Conservation (phyloP, 1,284 basidiomycete species). For the Cutaneotrichosporon sp. region DNA sequence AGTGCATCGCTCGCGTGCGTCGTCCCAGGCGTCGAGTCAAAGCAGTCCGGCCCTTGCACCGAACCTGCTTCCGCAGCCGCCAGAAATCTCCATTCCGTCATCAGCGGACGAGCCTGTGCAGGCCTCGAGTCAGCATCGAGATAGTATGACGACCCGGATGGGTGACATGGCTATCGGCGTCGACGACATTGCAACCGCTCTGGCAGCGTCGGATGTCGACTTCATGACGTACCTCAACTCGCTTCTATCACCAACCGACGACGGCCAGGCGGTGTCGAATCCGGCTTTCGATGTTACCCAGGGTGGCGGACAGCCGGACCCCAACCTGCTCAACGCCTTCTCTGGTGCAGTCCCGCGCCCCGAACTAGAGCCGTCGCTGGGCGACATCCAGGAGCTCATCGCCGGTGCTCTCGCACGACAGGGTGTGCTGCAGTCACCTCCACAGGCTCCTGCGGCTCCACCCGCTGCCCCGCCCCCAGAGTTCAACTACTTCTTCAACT, state of each 20-base stretch:
- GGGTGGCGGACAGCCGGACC: conserved; percentile 3
- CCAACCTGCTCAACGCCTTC: conserved; percentile 3
- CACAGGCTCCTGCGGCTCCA: background rate
- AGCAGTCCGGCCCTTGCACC: conserved; percentile 17
- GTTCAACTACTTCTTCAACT: conserved; percentile 5
- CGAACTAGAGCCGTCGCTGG: conserved; percentile 14
- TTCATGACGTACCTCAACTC: conserved; percentile 33
- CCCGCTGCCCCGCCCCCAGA: conserved; percentile 6
- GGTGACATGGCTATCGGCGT: conserved; percentile 22
- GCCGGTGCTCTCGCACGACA: conserved; percentile 23
- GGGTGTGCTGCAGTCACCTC: conserved; percentile 13
- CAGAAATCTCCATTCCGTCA: conserved; percentile 5
- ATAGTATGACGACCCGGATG: conserved; percentile 1
- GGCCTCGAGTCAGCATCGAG: background rate
- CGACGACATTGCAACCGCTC: conserved; percentile 23
- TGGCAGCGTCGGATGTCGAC: conserved; percentile 27
- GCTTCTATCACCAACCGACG: conserved; percentile 11
- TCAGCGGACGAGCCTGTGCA: background rate
- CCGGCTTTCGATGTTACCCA: background rate
- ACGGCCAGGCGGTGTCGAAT: background rate
- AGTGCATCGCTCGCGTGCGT: conserved; percentile 17
- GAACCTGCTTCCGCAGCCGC: conserved; percentile 2
- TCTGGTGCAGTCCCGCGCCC: conserved; percentile 1
- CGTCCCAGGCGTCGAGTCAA: conserved; percentile 23
- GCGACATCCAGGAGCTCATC: conserved; percentile 25